phyloP scores from a whole-genome alignment of 441 rosid species.

The Breynia disticha region DNA sequence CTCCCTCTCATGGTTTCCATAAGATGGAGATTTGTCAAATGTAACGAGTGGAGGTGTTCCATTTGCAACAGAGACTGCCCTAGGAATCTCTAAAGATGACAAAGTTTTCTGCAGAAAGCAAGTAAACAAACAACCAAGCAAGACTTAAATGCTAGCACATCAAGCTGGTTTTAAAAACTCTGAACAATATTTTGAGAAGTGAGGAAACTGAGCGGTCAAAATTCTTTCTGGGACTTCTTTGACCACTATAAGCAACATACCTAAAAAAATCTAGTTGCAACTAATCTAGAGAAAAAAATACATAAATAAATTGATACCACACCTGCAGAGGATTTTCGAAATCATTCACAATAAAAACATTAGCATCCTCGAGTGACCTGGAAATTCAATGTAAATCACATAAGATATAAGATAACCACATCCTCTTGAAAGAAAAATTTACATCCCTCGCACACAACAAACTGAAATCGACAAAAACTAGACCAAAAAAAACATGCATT shows the following conservation, averaged over 20 bases:
- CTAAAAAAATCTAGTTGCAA: background rate
- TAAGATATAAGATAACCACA: slow-evolving; percentile 14
- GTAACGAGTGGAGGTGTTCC: slow-evolving; percentile 37
- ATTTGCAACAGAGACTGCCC: slow-evolving; percentile 63
- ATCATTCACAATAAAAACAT: slow-evolving; percentile 85
- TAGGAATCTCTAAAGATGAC: slow-evolving; percentile 89
- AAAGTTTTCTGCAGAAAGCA: slow-evolving; percentile 56
- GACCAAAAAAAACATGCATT: background rate
- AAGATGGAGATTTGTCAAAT: slow-evolving; percentile 34
- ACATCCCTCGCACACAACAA: background rate
- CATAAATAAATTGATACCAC: slow-evolving; percentile 6
- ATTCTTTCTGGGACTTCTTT: background rate
- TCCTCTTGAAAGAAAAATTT: background rate
- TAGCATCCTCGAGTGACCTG: slow-evolving; percentile 92
- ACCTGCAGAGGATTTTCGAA: slow-evolving; percentile 92
- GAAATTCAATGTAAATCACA: slow-evolving; percentile 14
- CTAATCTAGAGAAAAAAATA: background rate
- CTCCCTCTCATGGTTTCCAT: slow-evolving; percentile 28
- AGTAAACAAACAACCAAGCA: slow-evolving; percentile 6
- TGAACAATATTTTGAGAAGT: background rate
- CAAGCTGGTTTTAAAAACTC: background rate
- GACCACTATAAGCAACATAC: slow-evolving; percentile 2
- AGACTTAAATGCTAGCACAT: background rate
- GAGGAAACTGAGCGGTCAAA: no score
- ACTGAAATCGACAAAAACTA: background rate